These are phyloP conservation scores for Thamnidium elegans DNA, from an alignment of 192 early-diverging fungal species.

Conservation along the genomic window DNA sequence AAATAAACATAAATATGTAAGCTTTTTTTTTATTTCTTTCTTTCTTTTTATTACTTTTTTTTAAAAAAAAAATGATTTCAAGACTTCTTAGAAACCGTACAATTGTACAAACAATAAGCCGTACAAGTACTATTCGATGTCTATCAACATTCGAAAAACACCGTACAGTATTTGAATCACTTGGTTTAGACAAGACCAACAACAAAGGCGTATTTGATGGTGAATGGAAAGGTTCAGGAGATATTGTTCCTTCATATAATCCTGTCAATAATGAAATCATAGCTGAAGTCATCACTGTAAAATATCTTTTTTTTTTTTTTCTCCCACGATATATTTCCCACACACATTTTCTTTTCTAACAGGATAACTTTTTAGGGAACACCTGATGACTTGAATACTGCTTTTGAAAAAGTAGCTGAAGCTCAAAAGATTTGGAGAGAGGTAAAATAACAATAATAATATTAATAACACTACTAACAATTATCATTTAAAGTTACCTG, in stretches of 20 bases:
- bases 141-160: constrained; percentile 38
- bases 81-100: constrained; percentile 4
- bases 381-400: constrained; percentile 58
- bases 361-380: constrained; percentile 33
- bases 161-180: constrained; percentile 50
- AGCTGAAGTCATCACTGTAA: constrained; percentile 71
- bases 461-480: background rate
- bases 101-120: background rate
- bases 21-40: background rate
- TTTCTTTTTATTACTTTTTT: constrained; percentile 10
- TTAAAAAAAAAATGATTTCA: constrained; percentile 5
- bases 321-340: background rate
- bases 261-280: constrained; percentile 85
- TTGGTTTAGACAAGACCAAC: constrained; percentile 57
- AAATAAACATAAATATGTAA: too few relatives aligned
- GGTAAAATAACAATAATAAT: constrained; percentile 7
- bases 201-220: constrained; percentile 81
- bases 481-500: constrained; percentile 53
- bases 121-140: constrained; percentile 7
- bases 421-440: constrained; percentile 64
- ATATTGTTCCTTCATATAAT: constrained; percentile 59
- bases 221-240: constrained; percentile 65
- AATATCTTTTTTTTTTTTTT: constrained; percentile 7
- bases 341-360: too few relatives aligned
- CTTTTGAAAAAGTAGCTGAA: constrained; percentile 60